phyloP scores from a whole-genome alignment of 768 basidiomycete genomes.

The Paxillus rubicundulus region DNA sequence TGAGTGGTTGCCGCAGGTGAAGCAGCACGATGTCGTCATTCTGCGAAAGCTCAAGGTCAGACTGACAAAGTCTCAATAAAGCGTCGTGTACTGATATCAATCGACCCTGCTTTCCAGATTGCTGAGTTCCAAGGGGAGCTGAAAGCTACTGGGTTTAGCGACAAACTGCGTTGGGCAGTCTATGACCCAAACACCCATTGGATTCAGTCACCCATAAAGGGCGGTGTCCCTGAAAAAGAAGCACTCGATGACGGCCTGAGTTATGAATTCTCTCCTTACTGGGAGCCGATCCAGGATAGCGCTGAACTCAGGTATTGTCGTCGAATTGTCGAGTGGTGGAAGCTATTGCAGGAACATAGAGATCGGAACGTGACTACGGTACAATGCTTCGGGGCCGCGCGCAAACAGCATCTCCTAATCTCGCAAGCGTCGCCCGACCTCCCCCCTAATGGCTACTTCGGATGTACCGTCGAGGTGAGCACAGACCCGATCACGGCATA shows the following conservation, averaged over 20 bases:
- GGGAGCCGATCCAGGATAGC: constrained; percentile 33
- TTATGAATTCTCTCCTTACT: constrained; percentile 44
- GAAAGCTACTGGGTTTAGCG: constrained; percentile 44
- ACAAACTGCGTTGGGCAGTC: constrained; percentile 54
- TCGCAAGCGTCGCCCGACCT: constrained; percentile 47
- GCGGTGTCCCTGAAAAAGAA: constrained; percentile 37
- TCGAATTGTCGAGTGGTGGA: constrained; percentile 52
- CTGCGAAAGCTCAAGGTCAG: constrained; percentile 50
- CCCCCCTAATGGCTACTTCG: constrained; percentile 51
- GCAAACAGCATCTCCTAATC: constrained; percentile 46
- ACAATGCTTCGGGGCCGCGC: constrained; percentile 3
- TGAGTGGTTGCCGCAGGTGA: constrained; percentile 51
- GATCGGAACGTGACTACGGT: constrained; percentile 19
- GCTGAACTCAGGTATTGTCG: constrained; percentile 44
- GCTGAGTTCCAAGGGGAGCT: constrained; percentile 26
- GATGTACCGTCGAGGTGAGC: constrained; percentile 63
- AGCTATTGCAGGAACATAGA: constrained; percentile 21
- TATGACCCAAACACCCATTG: constrained; percentile 42
- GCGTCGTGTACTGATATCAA: background rate
- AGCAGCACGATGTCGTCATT: constrained; percentile 50
- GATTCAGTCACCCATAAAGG: constrained; percentile 38
- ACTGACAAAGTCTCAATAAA: background rate
- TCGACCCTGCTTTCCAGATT: constrained; percentile 27
- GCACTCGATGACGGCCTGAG: constrained; percentile 35
- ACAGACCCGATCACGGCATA: background rate